Conservation (phyloP, 2,329 filamentous ascomycete species). For the Sphaceloma murrayae region DNA sequence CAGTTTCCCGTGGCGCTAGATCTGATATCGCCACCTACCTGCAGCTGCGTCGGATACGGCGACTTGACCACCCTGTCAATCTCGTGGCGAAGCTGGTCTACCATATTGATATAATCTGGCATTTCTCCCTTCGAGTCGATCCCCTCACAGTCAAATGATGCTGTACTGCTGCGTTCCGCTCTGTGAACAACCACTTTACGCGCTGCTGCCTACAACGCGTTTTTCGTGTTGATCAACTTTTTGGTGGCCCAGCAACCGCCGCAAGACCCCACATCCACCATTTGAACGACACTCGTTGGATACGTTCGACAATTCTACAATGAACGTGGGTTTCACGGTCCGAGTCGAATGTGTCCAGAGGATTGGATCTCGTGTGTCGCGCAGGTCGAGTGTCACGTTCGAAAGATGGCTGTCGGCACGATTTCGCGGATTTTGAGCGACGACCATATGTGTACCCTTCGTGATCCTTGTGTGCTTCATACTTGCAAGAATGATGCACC, state of each 20-base stretch:
- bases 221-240: conserved; percentile 4
- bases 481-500: too few relatives aligned
- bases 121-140: background rate
- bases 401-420: too few relatives aligned
- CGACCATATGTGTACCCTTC: too few relatives aligned
- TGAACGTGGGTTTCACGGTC: too few relatives aligned
- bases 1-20: conserved; percentile 18
- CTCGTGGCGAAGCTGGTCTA: background rate
- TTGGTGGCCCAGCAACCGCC: conserved; percentile 4
- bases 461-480: too few relatives aligned
- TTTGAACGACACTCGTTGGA: background rate
- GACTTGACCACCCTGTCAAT: conserved; percentile 23
- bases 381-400: too few relatives aligned
- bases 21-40: conserved; percentile 20
- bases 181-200: conserved; percentile 6
- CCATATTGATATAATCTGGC: background rate
- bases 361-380: too few relatives aligned
- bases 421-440: too few relatives aligned
- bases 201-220: conserved; percentile 4
- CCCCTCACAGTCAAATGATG: background rate
- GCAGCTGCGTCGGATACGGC: conserved; percentile 29
- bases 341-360: too few relatives aligned
- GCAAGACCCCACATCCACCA: background rate
- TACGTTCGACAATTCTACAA: too few relatives aligned
- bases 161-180: background rate